Evolutionary conservation across 257 asterid genomes (phyloP).

Genomic region (Verbena officinalis): DNA sequence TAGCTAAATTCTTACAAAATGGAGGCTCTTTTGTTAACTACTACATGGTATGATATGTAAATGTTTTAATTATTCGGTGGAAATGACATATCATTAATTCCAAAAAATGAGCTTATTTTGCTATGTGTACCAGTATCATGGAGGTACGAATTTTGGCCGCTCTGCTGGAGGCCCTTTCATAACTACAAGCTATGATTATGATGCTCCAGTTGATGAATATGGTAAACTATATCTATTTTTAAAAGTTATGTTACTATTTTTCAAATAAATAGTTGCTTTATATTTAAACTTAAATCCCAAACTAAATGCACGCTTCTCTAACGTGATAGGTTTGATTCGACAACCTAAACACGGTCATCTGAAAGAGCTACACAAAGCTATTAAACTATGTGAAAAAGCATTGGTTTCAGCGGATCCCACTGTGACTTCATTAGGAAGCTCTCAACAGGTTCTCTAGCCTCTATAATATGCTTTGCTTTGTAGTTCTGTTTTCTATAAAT

Average conservation of each 20-base stretch:
- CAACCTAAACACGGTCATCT: slow-evolving; percentile 93
- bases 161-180: slow-evolving; percentile 94
- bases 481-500: not conserved
- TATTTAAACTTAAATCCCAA: not conserved
- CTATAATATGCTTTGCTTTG: not conserved
- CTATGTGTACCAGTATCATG: slow-evolving; percentile 60
- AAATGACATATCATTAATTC: not conserved
- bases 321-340: slow-evolving; percentile 64
- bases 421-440: slow-evolving; percentile 81
- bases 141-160: slow-evolving; percentile 95
- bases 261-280: no score
- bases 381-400: slow-evolving; percentile 76
- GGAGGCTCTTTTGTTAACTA: slow-evolving; percentile 92
- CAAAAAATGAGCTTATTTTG: slow-evolving; percentile 1
- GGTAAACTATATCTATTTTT: slow-evolving; percentile 42
- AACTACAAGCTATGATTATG: slow-evolving; percentile 91
- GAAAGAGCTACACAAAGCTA: slow-evolving; percentile 86
- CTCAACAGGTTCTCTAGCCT: slow-evolving; percentile 69
- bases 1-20: slow-evolving; percentile 82
- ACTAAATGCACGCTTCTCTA: slow-evolving; percentile 24
- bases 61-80: not conserved
- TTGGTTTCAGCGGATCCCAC: slow-evolving; percentile 80
- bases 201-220: slow-evolving; percentile 92
- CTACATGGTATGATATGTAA: slow-evolving; percentile 74
- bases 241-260: no score